Percentiles rank a stretch among this genome's conserved stretches.
phyloP scores from a whole-genome alignment of 2,329 filamentous ascomycete genomes.

The Hypoxylon sp. region DNA sequence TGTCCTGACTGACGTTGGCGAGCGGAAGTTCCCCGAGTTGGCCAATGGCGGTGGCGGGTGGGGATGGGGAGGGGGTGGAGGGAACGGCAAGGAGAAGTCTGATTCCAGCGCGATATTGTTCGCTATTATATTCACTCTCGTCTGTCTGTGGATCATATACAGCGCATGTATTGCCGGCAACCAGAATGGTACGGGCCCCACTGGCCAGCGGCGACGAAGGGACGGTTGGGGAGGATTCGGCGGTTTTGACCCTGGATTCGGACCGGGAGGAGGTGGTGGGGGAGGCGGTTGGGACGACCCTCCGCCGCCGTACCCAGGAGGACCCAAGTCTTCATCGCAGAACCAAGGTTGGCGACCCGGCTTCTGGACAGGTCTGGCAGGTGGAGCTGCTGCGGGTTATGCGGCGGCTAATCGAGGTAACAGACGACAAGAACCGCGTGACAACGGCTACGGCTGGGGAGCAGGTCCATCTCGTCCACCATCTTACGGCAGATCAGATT shows the following conservation, averaged over 20 bases:
- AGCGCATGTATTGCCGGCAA: slow-evolving; percentile 60
- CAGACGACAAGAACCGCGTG: slow-evolving; percentile 52
- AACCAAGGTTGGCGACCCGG: slow-evolving; percentile 76
- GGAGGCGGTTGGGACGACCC: slow-evolving; percentile 60
- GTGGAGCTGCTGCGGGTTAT: slow-evolving; percentile 79
- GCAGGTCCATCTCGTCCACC: slow-evolving; percentile 50
- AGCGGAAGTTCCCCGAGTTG: slow-evolving; percentile 76
- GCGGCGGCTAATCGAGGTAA: slow-evolving; percentile 67
- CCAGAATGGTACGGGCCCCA: slow-evolving; percentile 31
- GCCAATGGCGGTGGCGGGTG: slow-evolving; percentile 59
- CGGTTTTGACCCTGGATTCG: slow-evolving; percentile 60
- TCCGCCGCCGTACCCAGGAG: slow-evolving; percentile 68
- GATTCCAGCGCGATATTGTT: slow-evolving; percentile 67
- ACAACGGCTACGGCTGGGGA: slow-evolving; percentile 54
- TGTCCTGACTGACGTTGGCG: slow-evolving; percentile 81
- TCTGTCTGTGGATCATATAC: slow-evolving; percentile 75
- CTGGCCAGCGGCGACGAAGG: slow-evolving; percentile 41
- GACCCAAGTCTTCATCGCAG: slow-evolving; percentile 57
- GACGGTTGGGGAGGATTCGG: slow-evolving; percentile 57
- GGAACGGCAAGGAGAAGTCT: slow-evolving; percentile 36
- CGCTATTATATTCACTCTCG: slow-evolving; percentile 71
- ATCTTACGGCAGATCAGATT: slow-evolving; percentile 55
- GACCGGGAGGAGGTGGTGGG: slow-evolving; percentile 60
- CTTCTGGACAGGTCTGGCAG: slow-evolving; percentile 79
- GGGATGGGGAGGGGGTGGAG: slow-evolving; percentile 42